Conservation (phyloP, 148 eudicot species). For the Rhododendron williamsianum region DNA sequence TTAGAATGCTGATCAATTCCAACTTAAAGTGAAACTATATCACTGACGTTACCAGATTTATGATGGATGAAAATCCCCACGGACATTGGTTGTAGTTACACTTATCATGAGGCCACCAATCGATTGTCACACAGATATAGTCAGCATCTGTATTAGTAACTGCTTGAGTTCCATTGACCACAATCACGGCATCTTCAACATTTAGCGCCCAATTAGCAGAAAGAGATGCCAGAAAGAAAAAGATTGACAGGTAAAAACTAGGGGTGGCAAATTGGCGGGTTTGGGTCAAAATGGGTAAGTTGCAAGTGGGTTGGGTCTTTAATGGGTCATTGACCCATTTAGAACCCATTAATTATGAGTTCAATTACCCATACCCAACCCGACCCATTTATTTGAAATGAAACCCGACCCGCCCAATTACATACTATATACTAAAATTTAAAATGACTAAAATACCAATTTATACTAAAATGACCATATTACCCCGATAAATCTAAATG, state of each 20-base stretch:
- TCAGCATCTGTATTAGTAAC: constrained; percentile 60
- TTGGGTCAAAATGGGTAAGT: too few relatives aligned
- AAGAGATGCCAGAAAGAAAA: constrained; percentile 36
- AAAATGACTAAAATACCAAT: too few relatives aligned
- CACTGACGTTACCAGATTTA: constrained; percentile 56
- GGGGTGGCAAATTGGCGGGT: too few relatives aligned
- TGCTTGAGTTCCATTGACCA: constrained; percentile 42
- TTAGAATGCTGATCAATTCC: constrained; percentile 31
- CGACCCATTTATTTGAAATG: too few relatives aligned
- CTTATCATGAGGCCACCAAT: constrained; percentile 95
- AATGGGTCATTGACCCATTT: too few relatives aligned
- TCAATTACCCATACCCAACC: too few relatives aligned
- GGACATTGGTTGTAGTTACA: constrained; percentile 82
- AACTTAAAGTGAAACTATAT: constrained; percentile 21
- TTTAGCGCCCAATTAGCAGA: constrained; percentile 50
- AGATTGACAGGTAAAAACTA: constrained; percentile 21
- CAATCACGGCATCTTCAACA: constrained; percentile 33
- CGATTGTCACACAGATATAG: constrained; percentile 80
- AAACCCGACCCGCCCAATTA: too few relatives aligned
- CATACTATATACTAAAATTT: too few relatives aligned
- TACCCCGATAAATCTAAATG: too few relatives aligned
- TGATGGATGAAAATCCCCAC: constrained; percentile 66
- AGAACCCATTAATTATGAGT: too few relatives aligned
- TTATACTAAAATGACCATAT: too few relatives aligned
- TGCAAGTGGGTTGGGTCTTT: too few relatives aligned